phyloP scores from a whole-genome alignment of 345 rosid genomes.

The Eucalyptus coolabah region DNA sequence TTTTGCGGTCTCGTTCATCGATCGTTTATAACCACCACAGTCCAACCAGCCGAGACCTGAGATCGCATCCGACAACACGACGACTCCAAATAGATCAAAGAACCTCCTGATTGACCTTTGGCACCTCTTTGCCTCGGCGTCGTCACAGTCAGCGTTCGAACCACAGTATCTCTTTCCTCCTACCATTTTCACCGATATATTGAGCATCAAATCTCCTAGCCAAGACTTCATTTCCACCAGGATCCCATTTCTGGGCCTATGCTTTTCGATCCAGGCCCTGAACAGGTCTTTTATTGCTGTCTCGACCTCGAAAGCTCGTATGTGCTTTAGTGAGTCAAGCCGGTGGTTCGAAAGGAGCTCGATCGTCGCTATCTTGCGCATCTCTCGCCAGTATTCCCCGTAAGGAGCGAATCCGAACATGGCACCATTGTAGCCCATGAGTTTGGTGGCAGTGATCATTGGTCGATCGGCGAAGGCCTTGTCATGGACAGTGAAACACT shows the following conservation, averaged over 20 bases:
- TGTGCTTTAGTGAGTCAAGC: conserved; percentile 7
- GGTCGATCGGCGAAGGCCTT: conserved; percentile 13
- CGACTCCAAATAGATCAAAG: conserved; percentile 1
- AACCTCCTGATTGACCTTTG: not conserved
- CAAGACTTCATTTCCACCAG: conserved; percentile 19
- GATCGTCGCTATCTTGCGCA: not conserved
- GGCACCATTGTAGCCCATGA: conserved; percentile 9
- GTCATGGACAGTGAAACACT: conserved; percentile 10
- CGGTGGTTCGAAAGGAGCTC: conserved; percentile 19
- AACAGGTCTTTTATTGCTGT: not conserved
- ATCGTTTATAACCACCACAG: not conserved
- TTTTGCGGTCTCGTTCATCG: conserved; percentile 20
- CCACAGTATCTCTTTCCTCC: conserved; percentile 11
- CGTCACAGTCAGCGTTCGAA: not conserved
- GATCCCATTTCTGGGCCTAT: not conserved
- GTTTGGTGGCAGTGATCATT: conserved; percentile 1
- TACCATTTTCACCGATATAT: conserved; percentile 6
- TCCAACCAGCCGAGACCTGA: conserved; percentile 34
- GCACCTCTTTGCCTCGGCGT: not conserved
- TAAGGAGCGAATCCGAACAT: conserved; percentile 33
- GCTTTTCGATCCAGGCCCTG: not conserved
- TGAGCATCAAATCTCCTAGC: conserved; percentile 13
- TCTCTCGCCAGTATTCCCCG: conserved; percentile 20
- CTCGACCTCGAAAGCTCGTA: conserved; percentile 5
- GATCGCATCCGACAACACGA: conserved; percentile 15